These are phyloP conservation scores for Tricholoma flavovirens DNA, from an alignment of 768 basidiomycete genomes.

Conservation along the genomic window DNA sequence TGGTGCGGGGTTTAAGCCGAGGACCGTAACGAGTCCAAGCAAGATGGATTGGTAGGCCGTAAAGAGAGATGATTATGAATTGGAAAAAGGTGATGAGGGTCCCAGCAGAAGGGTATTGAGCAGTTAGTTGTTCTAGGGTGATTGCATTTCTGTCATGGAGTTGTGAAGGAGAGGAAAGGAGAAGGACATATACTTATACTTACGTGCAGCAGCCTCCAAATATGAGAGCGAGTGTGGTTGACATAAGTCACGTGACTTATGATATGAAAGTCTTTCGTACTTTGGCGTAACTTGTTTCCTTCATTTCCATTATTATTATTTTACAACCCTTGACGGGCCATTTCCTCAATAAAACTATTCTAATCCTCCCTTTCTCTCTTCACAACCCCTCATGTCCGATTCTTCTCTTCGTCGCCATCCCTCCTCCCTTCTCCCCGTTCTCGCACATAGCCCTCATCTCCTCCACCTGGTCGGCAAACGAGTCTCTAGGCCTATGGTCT, in stretches of 20 bases:
- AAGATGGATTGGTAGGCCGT: constrained; percentile 64
- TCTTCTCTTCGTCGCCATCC: constrained; percentile 45
- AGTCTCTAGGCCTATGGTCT: constrained; percentile 82
- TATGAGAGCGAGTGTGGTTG: constrained; percentile 51
- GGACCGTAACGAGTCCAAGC: constrained; percentile 46
- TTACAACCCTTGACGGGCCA: constrained; percentile 40
- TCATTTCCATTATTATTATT: constrained; percentile 23
- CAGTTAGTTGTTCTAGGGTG: constrained; percentile 68
- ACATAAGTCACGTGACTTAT: no score
- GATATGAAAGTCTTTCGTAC: no score
- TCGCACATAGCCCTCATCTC: constrained; percentile 74
- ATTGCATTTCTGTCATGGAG: constrained; percentile 59
- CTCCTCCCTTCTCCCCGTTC: constrained; percentile 74
- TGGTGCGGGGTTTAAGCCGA: constrained; percentile 51
- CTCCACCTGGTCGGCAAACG: constrained; percentile 71
- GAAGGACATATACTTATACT: not conserved
- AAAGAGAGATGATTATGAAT: constrained; percentile 69
- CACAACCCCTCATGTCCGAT: constrained; percentile 23
- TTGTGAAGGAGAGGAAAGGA: not conserved
- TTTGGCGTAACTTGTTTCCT: constrained; percentile 16
- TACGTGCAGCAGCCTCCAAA: constrained; percentile 93
- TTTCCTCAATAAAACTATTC: constrained; percentile 26
- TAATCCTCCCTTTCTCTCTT: constrained; percentile 20
- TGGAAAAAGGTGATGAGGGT: constrained; percentile 85
- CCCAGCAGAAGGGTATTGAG: constrained; percentile 63